These are phyloP conservation scores for Dactylonectria estremocensis DNA, from an alignment of 2,329 filamentous ascomycete genomes.

Conservation along the genomic window DNA sequence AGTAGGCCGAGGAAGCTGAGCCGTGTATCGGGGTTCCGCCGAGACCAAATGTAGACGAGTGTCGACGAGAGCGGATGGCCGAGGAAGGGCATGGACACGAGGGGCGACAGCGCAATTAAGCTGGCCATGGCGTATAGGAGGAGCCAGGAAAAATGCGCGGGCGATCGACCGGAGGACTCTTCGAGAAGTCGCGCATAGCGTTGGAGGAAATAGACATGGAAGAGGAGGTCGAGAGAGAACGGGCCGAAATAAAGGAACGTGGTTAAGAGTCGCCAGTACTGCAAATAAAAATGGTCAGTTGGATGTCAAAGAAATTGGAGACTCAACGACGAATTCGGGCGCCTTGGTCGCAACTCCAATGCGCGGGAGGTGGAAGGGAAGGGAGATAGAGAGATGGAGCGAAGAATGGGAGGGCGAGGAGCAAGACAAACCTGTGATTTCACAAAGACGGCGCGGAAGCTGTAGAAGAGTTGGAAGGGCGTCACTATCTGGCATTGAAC, in stretches of 20 bases:
- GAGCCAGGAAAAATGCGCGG: slow-evolving; percentile 96
- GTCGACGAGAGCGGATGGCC: slow-evolving; percentile 95
- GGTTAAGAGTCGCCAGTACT: slow-evolving; percentile 98
- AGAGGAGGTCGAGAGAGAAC: slow-evolving; percentile 92
- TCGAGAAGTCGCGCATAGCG: slow-evolving; percentile 96
- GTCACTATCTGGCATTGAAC: slow-evolving; percentile 95
- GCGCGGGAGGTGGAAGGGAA: not conserved
- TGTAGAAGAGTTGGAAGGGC: slow-evolving; percentile 97
- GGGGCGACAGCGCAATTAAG: slow-evolving; percentile 85
- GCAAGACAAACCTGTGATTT: slow-evolving; percentile 83
- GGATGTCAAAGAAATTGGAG: slow-evolving; percentile 1
- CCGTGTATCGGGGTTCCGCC: slow-evolving; percentile 91
- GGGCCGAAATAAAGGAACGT: slow-evolving; percentile 99
- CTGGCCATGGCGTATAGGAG: slow-evolving; percentile 87
- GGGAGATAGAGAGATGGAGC: not conserved
- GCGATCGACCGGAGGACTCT: slow-evolving; percentile 91
- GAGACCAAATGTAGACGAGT: slow-evolving; percentile 97
- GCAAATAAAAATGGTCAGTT: slow-evolving; percentile 38
- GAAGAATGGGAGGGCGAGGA: not conserved
- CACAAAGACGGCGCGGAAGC: slow-evolving; percentile 89
- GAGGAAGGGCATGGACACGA: slow-evolving; percentile 93
- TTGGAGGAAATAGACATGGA: slow-evolving; percentile 98
- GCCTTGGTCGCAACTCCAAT: too few relatives aligned
- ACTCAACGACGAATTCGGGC: not conserved
- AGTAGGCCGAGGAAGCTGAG: slow-evolving; percentile 91